phyloP scores from a whole-genome alignment of 179 eudicot genomes.

The Actinidia polygama region DNA sequence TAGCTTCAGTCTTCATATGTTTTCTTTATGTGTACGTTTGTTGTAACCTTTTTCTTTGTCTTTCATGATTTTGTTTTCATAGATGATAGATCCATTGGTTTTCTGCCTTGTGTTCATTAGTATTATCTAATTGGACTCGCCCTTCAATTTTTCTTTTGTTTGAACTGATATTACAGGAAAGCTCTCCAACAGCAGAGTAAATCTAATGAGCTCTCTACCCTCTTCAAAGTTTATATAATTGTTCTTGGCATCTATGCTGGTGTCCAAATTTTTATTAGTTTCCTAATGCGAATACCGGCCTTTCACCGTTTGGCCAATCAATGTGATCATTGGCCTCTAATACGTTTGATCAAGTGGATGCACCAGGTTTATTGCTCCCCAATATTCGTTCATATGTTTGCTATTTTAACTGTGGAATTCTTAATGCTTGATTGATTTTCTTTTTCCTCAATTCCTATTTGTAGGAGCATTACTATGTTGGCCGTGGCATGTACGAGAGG shows the following conservation, averaged over 20 bases:
- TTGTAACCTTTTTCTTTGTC: conserved; percentile 19
- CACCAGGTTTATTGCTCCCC: conserved; percentile 69
- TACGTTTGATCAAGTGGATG: conserved; percentile 91
- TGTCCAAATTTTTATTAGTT: conserved; percentile 67
- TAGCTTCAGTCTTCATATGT: conserved; percentile 71
- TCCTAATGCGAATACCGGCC: conserved; percentile 85
- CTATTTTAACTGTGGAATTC: conserved; percentile 1
- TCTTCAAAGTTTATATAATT: conserved; percentile 72
- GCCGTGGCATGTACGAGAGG: conserved; percentile 98
- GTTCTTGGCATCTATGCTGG: conserved; percentile 83
- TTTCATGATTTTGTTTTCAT: not conserved
- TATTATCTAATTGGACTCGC: not conserved
- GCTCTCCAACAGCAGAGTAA: conserved; percentile 62
- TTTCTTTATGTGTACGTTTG: conserved; percentile 87
- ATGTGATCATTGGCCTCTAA: conserved; percentile 72
- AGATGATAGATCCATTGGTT: not conserved
- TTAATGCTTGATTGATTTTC: conserved; percentile 16
- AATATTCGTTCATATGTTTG: not conserved
- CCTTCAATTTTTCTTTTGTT: not conserved
- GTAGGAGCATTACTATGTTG: conserved; percentile 97
- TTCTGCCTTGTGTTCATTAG: not conserved
- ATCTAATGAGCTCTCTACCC: conserved; percentile 29
- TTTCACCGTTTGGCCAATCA: conserved; percentile 77
- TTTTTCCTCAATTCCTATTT: conserved; percentile 22
- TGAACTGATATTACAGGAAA: conserved; percentile 57